Conservation (phyloP, 768 basidiomycete genomes). For the Boletus rubroflammeus region DNA sequence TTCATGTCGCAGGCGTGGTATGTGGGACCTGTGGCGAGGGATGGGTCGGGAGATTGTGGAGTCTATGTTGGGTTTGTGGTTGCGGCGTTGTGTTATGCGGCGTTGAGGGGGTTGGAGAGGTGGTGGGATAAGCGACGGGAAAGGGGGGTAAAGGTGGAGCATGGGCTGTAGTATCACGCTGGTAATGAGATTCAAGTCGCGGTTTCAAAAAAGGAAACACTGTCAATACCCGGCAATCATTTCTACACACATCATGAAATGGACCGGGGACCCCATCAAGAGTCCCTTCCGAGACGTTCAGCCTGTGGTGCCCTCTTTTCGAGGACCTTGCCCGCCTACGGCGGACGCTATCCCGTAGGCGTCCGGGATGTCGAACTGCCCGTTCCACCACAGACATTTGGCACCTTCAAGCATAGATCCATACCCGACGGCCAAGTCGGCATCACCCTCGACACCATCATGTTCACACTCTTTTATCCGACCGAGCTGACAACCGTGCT, state of each 20-base stretch:
- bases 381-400: constrained; percentile 22
- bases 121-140: constrained; percentile 2
- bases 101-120: constrained; percentile 29
- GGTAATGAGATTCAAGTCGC: too few species aligned
- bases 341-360: constrained; percentile 30
- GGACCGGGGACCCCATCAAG: neutral
- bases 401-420: constrained; percentile 25
- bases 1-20: constrained; percentile 55
- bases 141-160: neutral
- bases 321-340: constrained; percentile 30
- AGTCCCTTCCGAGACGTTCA: neutral
- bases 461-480: constrained; percentile 35
- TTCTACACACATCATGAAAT: too few species aligned
- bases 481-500: constrained; percentile 6
- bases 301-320: constrained; percentile 20
- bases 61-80: constrained; percentile 39
- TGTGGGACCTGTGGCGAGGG: constrained; percentile 44
- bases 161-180: too few species aligned
- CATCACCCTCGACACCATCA: constrained; percentile 28
- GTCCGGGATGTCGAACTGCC: constrained; percentile 34
- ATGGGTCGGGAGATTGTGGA: constrained; percentile 47
- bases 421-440: constrained; percentile 22
- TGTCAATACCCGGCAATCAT: too few species aligned
- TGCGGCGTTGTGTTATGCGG: constrained; percentile 30
- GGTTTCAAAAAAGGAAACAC: neutral